Conservation (phyloP, 495 filamentous ascomycete genomes). For the Lentithecium fluviatile region DNA sequence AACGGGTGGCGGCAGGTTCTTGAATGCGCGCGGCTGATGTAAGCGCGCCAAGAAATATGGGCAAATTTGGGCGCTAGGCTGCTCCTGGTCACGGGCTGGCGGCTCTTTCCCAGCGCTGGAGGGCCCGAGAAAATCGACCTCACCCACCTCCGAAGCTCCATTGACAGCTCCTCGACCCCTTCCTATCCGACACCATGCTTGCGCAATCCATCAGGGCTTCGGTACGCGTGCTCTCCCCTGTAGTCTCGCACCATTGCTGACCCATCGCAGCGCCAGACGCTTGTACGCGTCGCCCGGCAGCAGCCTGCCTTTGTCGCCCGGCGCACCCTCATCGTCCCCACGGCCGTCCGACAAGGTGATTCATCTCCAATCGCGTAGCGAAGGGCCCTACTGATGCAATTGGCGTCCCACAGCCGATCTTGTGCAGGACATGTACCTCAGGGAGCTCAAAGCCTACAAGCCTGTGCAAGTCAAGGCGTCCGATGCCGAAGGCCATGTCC, state of each 20-base stretch:
- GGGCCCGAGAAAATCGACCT: constrained; percentile 16
- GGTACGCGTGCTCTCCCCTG: constrained; percentile 32
- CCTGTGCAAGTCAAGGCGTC: constrained; percentile 73
- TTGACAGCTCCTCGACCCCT: constrained; percentile 27
- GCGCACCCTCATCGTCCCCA: constrained; percentile 80
- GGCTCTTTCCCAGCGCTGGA: background rate
- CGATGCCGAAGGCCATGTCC: constrained; percentile 87
- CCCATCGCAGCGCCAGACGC: constrained; percentile 69
- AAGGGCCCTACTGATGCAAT: constrained; percentile 14
- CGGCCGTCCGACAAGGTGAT: constrained; percentile 70
- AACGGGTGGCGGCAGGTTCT: background rate
- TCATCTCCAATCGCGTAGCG: constrained; percentile 31
- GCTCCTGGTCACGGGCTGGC: background rate
- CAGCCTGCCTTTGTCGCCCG: constrained; percentile 60
- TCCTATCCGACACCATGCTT: constrained; percentile 39
- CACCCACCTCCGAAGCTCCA: constrained; percentile 10
- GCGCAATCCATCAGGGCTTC: constrained; percentile 46
- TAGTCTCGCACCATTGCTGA: constrained; percentile 1
- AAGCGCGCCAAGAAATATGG: background rate
- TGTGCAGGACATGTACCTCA: constrained; percentile 95
- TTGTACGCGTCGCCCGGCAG: constrained; percentile 73
- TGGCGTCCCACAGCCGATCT: constrained; percentile 67
- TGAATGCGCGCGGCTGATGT: background rate
- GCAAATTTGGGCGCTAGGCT: background rate
- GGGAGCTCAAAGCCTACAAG: constrained; percentile 92